Conservation (phyloP, 495 filamentous ascomycete genomes). For the Xylaria sp. region DNA sequence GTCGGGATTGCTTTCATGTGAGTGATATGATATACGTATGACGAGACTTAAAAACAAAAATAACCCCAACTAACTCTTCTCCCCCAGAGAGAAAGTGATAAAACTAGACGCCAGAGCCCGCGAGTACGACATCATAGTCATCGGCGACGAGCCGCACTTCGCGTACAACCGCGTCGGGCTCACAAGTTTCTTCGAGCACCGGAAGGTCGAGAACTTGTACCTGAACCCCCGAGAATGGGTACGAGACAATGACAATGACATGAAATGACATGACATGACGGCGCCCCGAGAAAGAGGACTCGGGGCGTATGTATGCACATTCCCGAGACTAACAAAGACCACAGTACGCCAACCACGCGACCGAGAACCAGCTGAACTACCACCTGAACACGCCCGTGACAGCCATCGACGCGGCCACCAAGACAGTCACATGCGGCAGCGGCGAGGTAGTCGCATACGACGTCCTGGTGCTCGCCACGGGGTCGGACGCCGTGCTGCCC, state of each 20-base stretch:
- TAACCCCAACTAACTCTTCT: not conserved
- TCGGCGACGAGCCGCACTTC: constrained; percentile 90
- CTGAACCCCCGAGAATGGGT: constrained; percentile 92
- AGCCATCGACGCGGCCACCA: constrained; percentile 67
- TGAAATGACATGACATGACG: too few relatives aligned
- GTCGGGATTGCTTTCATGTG: constrained; percentile 95
- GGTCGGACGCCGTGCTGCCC: constrained; percentile 88
- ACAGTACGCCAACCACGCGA: constrained; percentile 42
- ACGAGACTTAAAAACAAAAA: not conserved
- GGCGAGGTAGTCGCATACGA: constrained; percentile 82
- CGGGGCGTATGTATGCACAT: not conserved
- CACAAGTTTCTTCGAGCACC: constrained; percentile 90
- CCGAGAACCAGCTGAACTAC: constrained; percentile 75
- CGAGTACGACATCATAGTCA: constrained; percentile 86
- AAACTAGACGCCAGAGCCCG: constrained; percentile 80
- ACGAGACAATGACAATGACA: constrained; percentile 44
- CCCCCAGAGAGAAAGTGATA: constrained; percentile 82
- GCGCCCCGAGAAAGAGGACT: not conserved
- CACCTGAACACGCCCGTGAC: constrained; percentile 84
- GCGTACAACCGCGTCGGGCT: constrained; percentile 98
- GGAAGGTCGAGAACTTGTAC: constrained; percentile 88
- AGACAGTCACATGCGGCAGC: constrained; percentile 73
- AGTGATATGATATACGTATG: constrained; percentile 38
- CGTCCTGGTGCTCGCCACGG: constrained; percentile 87
- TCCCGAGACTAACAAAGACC: not conserved